Conservation (phyloP, 1,284 basidiomycete genomes). For the Sporisorium exsertum region DNA sequence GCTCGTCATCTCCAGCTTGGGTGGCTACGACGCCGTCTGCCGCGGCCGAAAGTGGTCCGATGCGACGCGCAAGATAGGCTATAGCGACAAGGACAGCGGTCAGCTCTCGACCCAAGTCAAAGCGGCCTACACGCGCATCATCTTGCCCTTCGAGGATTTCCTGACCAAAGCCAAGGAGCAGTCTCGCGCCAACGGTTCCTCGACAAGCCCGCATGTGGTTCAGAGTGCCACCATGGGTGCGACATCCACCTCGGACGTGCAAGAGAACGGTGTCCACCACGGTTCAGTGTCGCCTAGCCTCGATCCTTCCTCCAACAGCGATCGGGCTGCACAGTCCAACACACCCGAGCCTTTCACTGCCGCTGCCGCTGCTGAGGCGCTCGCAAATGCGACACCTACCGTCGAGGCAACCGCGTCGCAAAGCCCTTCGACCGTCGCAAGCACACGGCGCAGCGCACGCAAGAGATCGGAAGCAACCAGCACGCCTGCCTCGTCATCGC, state of each 20-base stretch:
- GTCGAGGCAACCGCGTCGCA: conserved; percentile 17
- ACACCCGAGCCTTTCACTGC: conserved; percentile 43
- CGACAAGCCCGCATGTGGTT: conserved; percentile 28
- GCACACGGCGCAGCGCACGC: conserved; percentile 41
- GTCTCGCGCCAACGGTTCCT: conserved; percentile 29
- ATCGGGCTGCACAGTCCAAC: conserved; percentile 14
- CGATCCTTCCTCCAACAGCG: conserved; percentile 21
- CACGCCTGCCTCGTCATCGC: conserved; percentile 29
- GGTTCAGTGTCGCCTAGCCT: conserved; percentile 36
- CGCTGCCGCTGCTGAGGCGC: conserved; percentile 26
- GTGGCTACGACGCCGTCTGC: conserved; percentile 84
- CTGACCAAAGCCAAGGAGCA: conserved; percentile 72
- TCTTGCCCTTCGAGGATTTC: conserved; percentile 93
- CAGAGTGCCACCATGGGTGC: conserved; percentile 33
- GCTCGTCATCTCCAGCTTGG: conserved; percentile 87
- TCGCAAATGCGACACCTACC: conserved; percentile 22
- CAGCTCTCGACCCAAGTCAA: conserved; percentile 88
- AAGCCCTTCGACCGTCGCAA: conserved; percentile 34
- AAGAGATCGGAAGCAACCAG: conserved; percentile 36
- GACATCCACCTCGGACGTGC: conserved; percentile 3
- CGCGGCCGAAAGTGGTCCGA: conserved; percentile 86
- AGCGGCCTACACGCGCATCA: conserved; percentile 87
- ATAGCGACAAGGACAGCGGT: conserved; percentile 74
- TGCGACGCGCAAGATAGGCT: conserved; percentile 83
- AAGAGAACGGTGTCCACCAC: conserved; percentile 12